Evolutionary conservation across 352 stramenopile genomes (phyloP).

Genomic region (Peronospora destructor): DNA sequence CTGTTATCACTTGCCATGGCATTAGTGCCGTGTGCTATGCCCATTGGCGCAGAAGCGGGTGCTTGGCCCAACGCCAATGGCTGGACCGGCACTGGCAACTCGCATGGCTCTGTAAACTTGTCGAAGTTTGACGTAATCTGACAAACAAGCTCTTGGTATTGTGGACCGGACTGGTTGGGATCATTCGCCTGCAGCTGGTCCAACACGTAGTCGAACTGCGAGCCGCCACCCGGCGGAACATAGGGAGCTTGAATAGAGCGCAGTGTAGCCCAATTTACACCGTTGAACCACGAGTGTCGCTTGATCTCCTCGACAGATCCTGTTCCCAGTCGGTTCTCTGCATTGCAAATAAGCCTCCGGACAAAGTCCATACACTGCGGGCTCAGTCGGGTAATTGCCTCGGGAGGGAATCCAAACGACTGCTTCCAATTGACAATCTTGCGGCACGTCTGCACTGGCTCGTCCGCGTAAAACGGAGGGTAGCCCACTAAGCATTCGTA

Average conservation of each 20-base stretch:
- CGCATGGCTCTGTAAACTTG: conserved; percentile 90
- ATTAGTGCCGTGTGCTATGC: conserved; percentile 4
- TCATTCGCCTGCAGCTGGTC: conserved; percentile 85
- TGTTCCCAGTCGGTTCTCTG: conserved; percentile 89
- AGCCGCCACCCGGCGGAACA: conserved; percentile 70
- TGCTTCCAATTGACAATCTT: conserved; percentile 90
- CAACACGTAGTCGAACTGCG: conserved; percentile 89
- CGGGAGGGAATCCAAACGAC: conserved; percentile 74
- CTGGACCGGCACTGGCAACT: conserved; percentile 30
- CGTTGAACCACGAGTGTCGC: conserved; percentile 94
- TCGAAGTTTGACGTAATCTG: conserved; percentile 96
- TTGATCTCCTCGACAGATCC: conserved; percentile 95
- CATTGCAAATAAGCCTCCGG: conserved; percentile 89
- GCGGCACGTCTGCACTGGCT: conserved; percentile 94
- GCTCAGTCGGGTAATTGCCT: conserved; percentile 52
- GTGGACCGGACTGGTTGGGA: conserved; percentile 36
- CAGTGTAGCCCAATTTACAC: conserved; percentile 90
- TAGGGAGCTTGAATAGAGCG: conserved; percentile 83
- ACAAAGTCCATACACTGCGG: conserved; percentile 90
- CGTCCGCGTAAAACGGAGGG: conserved; percentile 98
- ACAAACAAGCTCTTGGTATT: conserved; percentile 87
- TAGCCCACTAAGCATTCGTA: conserved; percentile 99
- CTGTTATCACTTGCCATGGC: background rate
- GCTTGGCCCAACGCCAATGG: conserved; percentile 13
- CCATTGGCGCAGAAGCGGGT: conserved; percentile 13